Conservation (phyloP, 108 stramenopile genomes). For the Skeletonema grethae region DNA sequence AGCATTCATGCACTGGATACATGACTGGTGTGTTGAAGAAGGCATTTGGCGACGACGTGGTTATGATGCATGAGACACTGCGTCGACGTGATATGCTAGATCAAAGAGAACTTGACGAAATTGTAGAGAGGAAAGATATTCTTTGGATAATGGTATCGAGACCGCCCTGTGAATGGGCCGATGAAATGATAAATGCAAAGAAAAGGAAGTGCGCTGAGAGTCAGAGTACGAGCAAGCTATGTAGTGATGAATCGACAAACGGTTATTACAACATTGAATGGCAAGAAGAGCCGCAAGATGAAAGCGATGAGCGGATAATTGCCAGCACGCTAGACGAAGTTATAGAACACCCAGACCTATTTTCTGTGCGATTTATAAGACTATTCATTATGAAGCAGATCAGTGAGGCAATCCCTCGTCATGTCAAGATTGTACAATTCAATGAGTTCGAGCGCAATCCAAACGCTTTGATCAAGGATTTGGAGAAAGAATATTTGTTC, state of each 20-base stretch:
- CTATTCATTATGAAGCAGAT: conserved; percentile 39
- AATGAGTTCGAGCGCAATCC: conserved; percentile 49
- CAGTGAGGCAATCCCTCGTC: conserved; percentile 35
- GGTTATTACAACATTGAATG: conserved; percentile 29
- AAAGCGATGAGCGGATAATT: conserved; percentile 4
- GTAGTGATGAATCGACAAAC: conserved; percentile 6
- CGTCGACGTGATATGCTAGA: conserved; percentile 11
- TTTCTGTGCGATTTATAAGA: conserved; percentile 33
- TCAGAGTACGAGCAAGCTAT: conserved; percentile 3
- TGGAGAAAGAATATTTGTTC: conserved; percentile 47
- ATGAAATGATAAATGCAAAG: conserved; percentile 24
- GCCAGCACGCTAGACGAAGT: conserved; percentile 2
- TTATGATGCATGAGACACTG: conserved; percentile 4
- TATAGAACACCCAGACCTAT: conserved; percentile 23
- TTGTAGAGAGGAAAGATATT: conserved; percentile 26
- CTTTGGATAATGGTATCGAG: conserved; percentile 43
- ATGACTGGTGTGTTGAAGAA: conserved; percentile 14
- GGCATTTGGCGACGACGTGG: conserved; percentile 22
- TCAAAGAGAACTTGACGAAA: conserved; percentile 14
- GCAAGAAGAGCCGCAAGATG: neutral
- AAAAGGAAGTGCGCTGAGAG: conserved; percentile 14
- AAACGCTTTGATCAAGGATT: conserved; percentile 27
- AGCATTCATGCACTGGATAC: conserved; percentile 20
- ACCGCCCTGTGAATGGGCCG: conserved; percentile 53
- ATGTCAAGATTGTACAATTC: conserved; percentile 39